Percentiles rank a stretch among this genome's conserved stretches.
These are phyloP conservation scores for Phyllosticta citribraziliensis DNA, from an alignment of 2,329 filamentous ascomycete genomes.

Conservation along the genomic window DNA sequence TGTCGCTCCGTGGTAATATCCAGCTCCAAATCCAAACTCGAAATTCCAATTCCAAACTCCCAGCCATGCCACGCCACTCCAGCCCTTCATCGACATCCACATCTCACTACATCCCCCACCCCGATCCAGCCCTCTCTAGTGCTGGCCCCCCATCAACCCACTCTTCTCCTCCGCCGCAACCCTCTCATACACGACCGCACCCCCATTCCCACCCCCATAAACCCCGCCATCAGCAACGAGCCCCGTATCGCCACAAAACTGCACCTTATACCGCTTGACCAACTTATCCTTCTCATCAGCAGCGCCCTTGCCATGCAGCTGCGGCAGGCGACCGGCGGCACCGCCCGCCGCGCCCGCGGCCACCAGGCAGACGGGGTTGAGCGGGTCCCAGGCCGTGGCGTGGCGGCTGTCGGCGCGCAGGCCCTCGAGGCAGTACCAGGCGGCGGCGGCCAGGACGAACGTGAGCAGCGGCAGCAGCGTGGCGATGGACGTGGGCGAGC, in stretches of 20 bases:
- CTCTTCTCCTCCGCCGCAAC: too few species aligned
- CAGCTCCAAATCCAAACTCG: too few species aligned
- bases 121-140: too few species aligned
- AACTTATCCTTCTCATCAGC: background rate
- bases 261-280: background rate
- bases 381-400: background rate
- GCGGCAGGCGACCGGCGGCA: background rate
- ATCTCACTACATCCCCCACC: too few species aligned
- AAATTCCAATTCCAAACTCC: too few species aligned
- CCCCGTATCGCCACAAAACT: background rate
- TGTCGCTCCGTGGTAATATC: too few species aligned
- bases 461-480: background rate
- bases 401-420: background rate
- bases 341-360: too few species aligned
- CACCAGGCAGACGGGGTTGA: background rate
- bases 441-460: background rate
- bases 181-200: too few species aligned
- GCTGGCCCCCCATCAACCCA: too few species aligned
- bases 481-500: background rate
- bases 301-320: background rate
- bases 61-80: too few species aligned
- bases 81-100: too few species aligned
- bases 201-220: too few species aligned
- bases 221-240: background rate
- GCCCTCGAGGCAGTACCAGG: background rate